Base-by-base conservation (phyloP, 495 filamentous ascomycete genomes). In the Elasticomyces elasticus region DNA sequence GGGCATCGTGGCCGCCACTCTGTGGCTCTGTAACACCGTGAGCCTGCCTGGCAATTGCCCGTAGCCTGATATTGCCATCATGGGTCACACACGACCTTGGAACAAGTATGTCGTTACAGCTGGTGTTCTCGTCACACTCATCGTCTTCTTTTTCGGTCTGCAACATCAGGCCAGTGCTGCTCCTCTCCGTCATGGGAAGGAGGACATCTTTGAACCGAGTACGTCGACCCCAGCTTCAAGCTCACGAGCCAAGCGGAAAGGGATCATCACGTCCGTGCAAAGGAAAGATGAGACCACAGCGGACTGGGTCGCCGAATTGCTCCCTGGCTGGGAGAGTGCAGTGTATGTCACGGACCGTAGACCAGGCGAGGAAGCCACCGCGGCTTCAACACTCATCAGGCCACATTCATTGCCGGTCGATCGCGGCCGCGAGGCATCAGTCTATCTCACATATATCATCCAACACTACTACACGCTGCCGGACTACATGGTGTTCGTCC, bases 351-450 rank as follows among this genome's bases (percentile, higher is more conserved):
- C 31, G 10, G 31, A 37, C n/a, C 31, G 31, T 37, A 37, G 10
- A 10, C n/a, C 31, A 10, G 31, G n/a, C 31, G 31, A 37, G 31
- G 31, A 37, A 37, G n/a, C n/a, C n/a, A n/a, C n/a, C n/a, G n/a
- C n/a, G n/a, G n/a, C n/a, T n/a, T n/a, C n/a, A n/a, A n/a, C n/a
- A n/a, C n/a, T n/a, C n/a, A n/a, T n/a, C n/a, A n/a, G n/a, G n/a
- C n/a, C n/a, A n/a, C n/a, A n/a, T n/a, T n/a, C n/a, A n/a, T n/a
- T n/a, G n/a, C n/a, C n/a, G n/a, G n/a, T 33, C 30, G 15, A 33
- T 15, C 30, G 87, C 64, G 85, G 84, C 11, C 79, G 86, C 58
- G 84, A 89, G 64, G 84, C 81, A 13, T 81, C 87, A 73, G 71
- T 82, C 13, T 88, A 88, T 62, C 69, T 85, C 52, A 81, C 77